Evolutionary conservation across 2,329 filamentous ascomycete genomes (phyloP), one percentile per base, ranked within the genome.

Genomic region (Thermothelomyces thermophilus): DNA sequence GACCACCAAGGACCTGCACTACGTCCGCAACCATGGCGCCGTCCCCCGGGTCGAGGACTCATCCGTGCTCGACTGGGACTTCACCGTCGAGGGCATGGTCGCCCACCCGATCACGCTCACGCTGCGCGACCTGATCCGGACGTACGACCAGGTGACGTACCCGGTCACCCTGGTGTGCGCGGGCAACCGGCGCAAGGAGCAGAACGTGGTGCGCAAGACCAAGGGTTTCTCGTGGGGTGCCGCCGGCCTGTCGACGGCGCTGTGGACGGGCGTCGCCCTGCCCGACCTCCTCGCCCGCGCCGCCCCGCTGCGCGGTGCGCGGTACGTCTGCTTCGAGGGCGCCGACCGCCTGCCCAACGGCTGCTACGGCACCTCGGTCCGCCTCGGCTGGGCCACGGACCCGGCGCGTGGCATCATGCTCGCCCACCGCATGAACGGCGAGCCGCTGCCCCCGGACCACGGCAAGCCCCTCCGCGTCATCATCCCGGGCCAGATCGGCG

Each of bases 201-300:
- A 95, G 64, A 96, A 96, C 59, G 75, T 88, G 45, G 87, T 95
- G 3, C 78, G 88, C 14, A 95, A 95, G 66, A 88, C 87, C 1
- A 94, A 95, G 61, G 90, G 90, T 0, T 96, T 96, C 69, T 95
- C 89, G 2, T 96, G 90, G 90, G 90, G 90, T 31, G 75, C 90
- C 1, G 90, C 87, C 3, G 90, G 90, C 20, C 66, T 96, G 5
- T 94, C 89, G 0, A 96, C 88, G 0, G 88, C 89, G 0, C 70
- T 95, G 0, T 96, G 87, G 75, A 96, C 90, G 0, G 90, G 90
- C 19, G 85, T 90, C 1, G 72, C 84, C 35, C 80, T 95, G 66
- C 74, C 74, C 1, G 84, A 91, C 53, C 68, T 95, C 3, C 72
- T 95, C 14, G 74, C 73, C 51, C 75, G 73, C 54, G 88, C 88